Evolutionary conservation across 1,284 basidiomycete species (phyloP).

Genomic region (Thecaphora thlaspeos): DNA sequence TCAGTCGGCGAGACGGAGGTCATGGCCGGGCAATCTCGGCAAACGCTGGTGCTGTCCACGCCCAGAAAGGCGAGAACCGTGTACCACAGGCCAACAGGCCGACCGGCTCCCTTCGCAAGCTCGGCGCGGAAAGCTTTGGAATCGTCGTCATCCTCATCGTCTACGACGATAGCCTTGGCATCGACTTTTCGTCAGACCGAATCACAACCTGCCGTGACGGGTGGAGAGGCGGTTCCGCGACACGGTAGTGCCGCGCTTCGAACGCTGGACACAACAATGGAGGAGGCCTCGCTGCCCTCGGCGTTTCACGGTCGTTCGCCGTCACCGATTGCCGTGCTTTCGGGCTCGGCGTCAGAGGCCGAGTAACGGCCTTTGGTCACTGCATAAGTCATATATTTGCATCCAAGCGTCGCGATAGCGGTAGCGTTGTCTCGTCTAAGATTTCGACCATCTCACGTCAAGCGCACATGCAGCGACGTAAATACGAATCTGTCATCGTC

Average conservation of each 20-base stretch:
- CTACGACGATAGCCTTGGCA: neutral
- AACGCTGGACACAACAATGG: neutral
- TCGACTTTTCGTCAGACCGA: neutral
- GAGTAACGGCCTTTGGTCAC: too few species aligned
- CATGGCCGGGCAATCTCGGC: too few species aligned
- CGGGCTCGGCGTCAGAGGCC: neutral
- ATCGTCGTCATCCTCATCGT: neutral
- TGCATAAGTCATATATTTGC: too few species aligned
- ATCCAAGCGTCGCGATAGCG: too few species aligned
- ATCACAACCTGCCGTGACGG: neutral
- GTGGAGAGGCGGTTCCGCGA: neutral
- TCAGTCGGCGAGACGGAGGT: neutral
- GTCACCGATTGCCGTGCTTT: neutral
- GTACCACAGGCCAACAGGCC: neutral
- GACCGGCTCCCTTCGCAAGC: neutral
- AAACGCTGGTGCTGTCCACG: neutral
- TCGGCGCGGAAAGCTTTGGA: neutral
- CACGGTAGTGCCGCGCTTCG: neutral
- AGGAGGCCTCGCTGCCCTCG: neutral
- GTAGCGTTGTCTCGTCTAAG: too few species aligned
- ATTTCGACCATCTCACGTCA: too few species aligned
- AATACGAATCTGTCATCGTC: too few species aligned
- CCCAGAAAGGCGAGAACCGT: neutral
- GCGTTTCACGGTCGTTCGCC: neutral
- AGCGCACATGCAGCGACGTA: too few species aligned